These are phyloP conservation scores for Nidularia sp. DNA, from an alignment of 768 basidiomycete genomes.

Conservation along the genomic window DNA sequence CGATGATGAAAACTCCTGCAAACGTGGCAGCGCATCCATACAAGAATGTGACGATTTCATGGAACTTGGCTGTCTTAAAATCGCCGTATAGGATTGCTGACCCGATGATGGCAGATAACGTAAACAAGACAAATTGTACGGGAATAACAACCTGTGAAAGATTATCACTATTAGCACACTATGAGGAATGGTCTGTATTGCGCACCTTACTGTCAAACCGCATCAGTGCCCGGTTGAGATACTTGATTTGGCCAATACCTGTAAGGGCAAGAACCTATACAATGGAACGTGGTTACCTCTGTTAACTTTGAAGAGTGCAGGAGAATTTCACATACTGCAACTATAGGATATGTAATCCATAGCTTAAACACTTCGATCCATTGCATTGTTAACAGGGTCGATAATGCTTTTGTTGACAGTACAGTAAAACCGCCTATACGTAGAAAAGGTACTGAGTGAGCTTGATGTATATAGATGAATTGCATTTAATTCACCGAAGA, in stretches of 20 bases:
- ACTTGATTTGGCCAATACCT: constrained; percentile 80
- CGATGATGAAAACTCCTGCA: constrained; percentile 83
- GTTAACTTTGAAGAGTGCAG: constrained; percentile 2
- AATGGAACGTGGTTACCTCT: neutral
- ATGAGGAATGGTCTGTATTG: neutral
- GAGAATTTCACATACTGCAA: constrained; percentile 66
- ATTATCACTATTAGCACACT: neutral
- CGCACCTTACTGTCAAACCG: constrained; percentile 87
- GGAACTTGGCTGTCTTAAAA: constrained; percentile 78
- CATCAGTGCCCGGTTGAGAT: constrained; percentile 85
- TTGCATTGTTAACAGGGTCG: constrained; percentile 76
- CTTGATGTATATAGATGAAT: neutral
- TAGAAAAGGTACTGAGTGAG: neutral
- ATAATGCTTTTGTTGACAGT: constrained; percentile 87
- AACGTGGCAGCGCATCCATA: constrained; percentile 91
- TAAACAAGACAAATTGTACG: constrained; percentile 93
- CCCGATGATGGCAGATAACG: constrained; percentile 87
- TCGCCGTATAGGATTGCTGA: constrained; percentile 94
- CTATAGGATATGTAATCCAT: constrained; percentile 80
- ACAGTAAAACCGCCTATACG: constrained; percentile 94
- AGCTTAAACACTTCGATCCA: constrained; percentile 74
- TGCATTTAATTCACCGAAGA: constrained; percentile 54
- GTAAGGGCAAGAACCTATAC: constrained; percentile 64
- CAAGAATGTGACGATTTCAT: constrained; percentile 78
- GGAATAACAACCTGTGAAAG: constrained; percentile 81